These are phyloP conservation scores for Fusarium robinianum DNA, from an alignment of 2,329 filamentous ascomycete genomes.

Conservation along the genomic window DNA sequence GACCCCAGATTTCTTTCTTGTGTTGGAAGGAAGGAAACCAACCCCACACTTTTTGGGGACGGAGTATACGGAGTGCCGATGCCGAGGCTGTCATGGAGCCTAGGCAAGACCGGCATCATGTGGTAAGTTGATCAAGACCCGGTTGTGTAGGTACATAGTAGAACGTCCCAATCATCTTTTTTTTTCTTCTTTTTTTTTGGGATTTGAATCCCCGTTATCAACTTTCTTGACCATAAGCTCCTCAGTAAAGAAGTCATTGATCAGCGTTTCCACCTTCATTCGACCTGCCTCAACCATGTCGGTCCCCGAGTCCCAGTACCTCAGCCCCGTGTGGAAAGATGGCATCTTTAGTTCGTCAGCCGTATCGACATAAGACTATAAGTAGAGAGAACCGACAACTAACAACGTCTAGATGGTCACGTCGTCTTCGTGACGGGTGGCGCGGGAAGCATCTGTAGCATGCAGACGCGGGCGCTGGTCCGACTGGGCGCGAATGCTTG, in stretches of 20 bases:
- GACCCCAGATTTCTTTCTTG: too few relatives aligned
- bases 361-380: background rate
- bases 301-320: slow-evolving; percentile 71
- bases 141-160: too few relatives aligned
- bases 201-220: too few relatives aligned
- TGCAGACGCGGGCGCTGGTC: slow-evolving; percentile 89
- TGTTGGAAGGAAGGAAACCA: slow-evolving; percentile 5
- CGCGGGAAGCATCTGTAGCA: slow-evolving; percentile 90
- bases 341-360: slow-evolving; percentile 74
- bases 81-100: slow-evolving; percentile 26
- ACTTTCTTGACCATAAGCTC: too few relatives aligned
- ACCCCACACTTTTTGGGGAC: slow-evolving; percentile 20
- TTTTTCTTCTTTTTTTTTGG: too few relatives aligned
- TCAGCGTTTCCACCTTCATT: background rate
- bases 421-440: slow-evolving; percentile 96
- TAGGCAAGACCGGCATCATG: background rate
- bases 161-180: too few relatives aligned
- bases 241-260: too few relatives aligned
- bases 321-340: slow-evolving; percentile 85
- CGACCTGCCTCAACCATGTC: slow-evolving; percentile 56
- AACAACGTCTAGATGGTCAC: slow-evolving; percentile 68
- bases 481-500: slow-evolving; percentile 90
- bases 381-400: slow-evolving; percentile 8
- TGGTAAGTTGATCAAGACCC: too few relatives aligned
- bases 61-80: slow-evolving; percentile 24